A percentile compares a stretch with the other conserved stretches of the same genome.
Conservation (phyloP, 352 stramenopile genomes). For the Pythium coloratum region DNA sequence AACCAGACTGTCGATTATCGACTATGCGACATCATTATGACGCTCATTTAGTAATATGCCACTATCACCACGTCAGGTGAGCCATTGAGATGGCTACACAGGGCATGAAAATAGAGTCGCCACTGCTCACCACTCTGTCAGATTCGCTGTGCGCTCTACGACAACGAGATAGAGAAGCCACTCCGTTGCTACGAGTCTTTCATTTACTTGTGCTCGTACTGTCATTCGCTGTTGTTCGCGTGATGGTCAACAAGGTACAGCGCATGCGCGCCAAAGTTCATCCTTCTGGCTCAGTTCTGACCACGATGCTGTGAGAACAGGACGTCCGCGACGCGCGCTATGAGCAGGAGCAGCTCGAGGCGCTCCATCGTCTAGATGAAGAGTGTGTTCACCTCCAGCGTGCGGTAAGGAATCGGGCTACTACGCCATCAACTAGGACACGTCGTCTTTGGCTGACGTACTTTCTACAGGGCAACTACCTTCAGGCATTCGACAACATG, state of each 20-base stretch:
- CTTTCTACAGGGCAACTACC: conserved; percentile 82
- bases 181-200: not conserved
- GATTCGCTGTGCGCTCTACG: not conserved
- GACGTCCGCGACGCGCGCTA: conserved; percentile 39
- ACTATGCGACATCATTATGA: not conserved
- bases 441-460: not conserved
- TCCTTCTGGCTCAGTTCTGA: not conserved
- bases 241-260: not conserved
- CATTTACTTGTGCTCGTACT: not conserved
- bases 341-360: conserved; percentile 83
- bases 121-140: no score
- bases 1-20: conserved; percentile 18
- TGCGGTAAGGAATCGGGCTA: conserved; percentile 33
- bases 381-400: conserved; percentile 88
- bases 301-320: conserved; percentile 10
- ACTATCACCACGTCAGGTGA: not conserved
- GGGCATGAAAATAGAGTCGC: not conserved
- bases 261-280: no score
- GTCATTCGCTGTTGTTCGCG: not conserved
- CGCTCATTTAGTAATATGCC: not conserved
- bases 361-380: conserved; percentile 89
- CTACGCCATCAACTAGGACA: not conserved
- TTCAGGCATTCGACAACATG: conserved; percentile 92
- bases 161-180: not conserved
- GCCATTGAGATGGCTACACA: conserved; percentile 8